Base-by-base conservation (phyloP, 768 basidiomycete species). In the Mycena capillaripes region DNA sequence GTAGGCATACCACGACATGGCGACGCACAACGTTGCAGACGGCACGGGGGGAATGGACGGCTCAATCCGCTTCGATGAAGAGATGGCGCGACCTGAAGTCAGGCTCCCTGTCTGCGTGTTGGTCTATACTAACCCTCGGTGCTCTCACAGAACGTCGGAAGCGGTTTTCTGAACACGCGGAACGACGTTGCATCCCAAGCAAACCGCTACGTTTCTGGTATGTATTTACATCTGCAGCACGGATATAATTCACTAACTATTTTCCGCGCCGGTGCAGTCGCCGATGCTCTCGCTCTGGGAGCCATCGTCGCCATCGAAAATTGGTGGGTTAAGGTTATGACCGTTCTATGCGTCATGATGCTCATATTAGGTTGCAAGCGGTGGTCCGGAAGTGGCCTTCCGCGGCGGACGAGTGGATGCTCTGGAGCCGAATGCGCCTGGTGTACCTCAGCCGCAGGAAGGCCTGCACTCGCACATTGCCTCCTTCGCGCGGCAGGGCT, bases 51-150 rank as follows among this genome's bases (percentile, higher is more conserved):
- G 38, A 10, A 3, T 38, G 38, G 38, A 81, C 56, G 79, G 72
- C 4, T 80, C 79, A 4, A 75, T 81, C 30, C 66, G 72, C 3
- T 79, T 76, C 66, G 75, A 12, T 7, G 34, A 46, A 77, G 65
- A 74, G 46, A 17, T 55, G 56, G 25, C 59, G 48, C 56, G 56
- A 9, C 27, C 58, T 44, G 50, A 74, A 53, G 46, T 56, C 4
- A 17, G 32, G 12, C 52, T 60, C 10, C 16, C 8, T 25, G 29
- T 23, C 3, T 6, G 1, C 1, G 42, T 29, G n/a, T 9, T 53
- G 11, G 10, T 42, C 10, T 5, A 9, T 27, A 5, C 16, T 65
- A 7, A 64, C 42, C 3, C 30, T 2, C 9, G 16, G 32, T 30
- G 56, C 27, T 50, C 2, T 16, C 11, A 9, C 29, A 69, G 68